Percentiles rank a stretch among this genome's conserved stretches.
Evolutionary conservation across 345 rosid species (phyloP).

Genomic region (Citrus sp.): DNA sequence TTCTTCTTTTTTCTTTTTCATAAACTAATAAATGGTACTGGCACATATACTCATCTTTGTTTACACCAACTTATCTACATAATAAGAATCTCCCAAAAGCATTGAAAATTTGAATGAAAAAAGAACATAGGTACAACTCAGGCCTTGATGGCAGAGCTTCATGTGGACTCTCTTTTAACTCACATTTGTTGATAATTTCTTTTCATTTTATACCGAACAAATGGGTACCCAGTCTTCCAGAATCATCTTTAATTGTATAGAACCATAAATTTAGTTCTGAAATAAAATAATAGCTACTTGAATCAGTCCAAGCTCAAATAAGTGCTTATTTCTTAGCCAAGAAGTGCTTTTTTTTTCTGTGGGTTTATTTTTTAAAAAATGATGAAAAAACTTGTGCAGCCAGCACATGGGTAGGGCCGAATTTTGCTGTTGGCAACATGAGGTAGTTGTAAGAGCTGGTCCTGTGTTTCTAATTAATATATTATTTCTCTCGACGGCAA

Average conservation of each 20-base stretch:
- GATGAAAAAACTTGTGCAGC: not conserved
- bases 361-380: not conserved
- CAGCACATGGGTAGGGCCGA: constrained; percentile 13
- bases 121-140: not conserved
- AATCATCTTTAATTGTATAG: not conserved
- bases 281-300: not conserved
- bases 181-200: not conserved
- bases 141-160: not conserved
- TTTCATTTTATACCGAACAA: not conserved
- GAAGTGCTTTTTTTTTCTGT: not conserved
- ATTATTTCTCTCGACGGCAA: not conserved
- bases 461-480: not conserved
- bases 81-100: not conserved
- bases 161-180: not conserved
- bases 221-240: not conserved
- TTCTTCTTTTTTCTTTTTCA: too few species aligned
- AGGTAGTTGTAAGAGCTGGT: not conserved
- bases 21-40: not conserved
- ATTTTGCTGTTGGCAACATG: constrained; percentile 2
- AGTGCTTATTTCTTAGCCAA: not conserved
- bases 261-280: not conserved
- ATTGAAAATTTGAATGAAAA: not conserved
- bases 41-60: not conserved
- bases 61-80: not conserved
- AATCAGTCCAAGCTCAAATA: not conserved